Evolutionary conservation across 1,284 basidiomycete genomes (phyloP).

Genomic region (Ustilago hordei): DNA sequence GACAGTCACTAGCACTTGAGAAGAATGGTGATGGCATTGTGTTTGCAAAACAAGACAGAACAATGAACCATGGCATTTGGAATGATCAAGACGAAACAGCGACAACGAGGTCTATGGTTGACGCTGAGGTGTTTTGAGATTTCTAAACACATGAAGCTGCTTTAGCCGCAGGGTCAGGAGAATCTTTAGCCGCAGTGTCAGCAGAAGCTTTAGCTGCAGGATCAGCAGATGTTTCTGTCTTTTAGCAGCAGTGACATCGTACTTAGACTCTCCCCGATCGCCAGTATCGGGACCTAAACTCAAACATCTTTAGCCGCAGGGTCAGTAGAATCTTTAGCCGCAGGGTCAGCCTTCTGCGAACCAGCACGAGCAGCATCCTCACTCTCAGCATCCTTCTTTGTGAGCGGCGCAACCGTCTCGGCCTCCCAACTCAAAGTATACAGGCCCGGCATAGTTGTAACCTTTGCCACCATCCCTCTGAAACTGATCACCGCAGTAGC

Average conservation of each 20-base stretch:
- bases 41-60: too few relatives aligned
- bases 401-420: constrained; percentile 13
- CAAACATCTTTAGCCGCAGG: not conserved
- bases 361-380: not conserved
- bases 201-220: not conserved
- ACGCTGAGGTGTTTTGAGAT: too few relatives aligned
- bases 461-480: constrained; percentile 36
- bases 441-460: constrained; percentile 35
- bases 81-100: too few relatives aligned
- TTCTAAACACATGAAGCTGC: too few relatives aligned
- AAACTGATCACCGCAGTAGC: constrained; percentile 39
- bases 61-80: too few relatives aligned
- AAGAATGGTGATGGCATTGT: too few relatives aligned
- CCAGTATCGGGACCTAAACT: too few relatives aligned
- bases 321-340: not conserved
- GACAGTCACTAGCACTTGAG: too few relatives aligned
- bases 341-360: not conserved
- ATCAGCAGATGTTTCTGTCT: too few relatives aligned
- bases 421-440: constrained; percentile 51
- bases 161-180: not conserved
- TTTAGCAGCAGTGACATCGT: too few relatives aligned
- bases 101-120: too few relatives aligned
- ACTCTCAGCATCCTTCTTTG: not conserved
- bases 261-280: too few relatives aligned
- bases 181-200: not conserved